Conservation (phyloP, 2,329 filamentous ascomycete genomes). For the Didymella pinodella region DNA sequence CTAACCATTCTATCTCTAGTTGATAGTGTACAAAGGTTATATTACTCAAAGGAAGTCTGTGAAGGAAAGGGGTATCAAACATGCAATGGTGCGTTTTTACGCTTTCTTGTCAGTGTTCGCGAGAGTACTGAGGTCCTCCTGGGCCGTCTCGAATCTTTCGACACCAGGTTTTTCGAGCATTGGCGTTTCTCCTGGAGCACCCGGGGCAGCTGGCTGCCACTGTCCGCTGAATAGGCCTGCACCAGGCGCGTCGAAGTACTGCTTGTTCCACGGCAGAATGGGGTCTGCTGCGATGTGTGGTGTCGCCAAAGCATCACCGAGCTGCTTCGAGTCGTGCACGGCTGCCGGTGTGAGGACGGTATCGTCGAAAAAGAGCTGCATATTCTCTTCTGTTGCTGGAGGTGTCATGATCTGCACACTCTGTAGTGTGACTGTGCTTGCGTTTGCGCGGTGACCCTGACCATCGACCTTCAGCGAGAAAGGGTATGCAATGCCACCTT, state of each 20-base stretch:
- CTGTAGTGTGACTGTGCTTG: slow-evolving; percentile 73
- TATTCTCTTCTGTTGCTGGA: slow-evolving; percentile 28
- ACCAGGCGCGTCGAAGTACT: slow-evolving; percentile 56
- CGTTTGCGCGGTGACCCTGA: slow-evolving; percentile 61
- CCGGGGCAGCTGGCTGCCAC: slow-evolving; percentile 18
- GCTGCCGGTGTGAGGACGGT: slow-evolving; percentile 31
- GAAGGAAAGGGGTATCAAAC: slow-evolving; percentile 17
- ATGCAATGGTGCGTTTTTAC: background rate
- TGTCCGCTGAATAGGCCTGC: slow-evolving; percentile 28
- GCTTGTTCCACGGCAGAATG: slow-evolving; percentile 35
- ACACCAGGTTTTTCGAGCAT: slow-evolving; percentile 45
- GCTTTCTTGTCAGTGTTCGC: slow-evolving; percentile 5
- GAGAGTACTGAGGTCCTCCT: slow-evolving; percentile 33
- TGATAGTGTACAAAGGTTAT: slow-evolving; percentile 4
- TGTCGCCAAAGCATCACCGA: slow-evolving; percentile 15
- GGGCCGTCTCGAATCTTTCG: slow-evolving; percentile 66
- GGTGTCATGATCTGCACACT: slow-evolving; percentile 44
- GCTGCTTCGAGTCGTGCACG: slow-evolving; percentile 26
- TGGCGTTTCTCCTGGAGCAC: slow-evolving; percentile 11
- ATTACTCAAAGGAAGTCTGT: background rate
- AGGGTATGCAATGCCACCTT: slow-evolving; percentile 74
- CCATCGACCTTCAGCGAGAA: slow-evolving; percentile 69
- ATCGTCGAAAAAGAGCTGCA: slow-evolving; percentile 8
- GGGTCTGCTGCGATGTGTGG: slow-evolving; percentile 19
- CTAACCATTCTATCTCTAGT: slow-evolving; percentile 10